phyloP scores from a whole-genome alignment of 768 basidiomycete species.

The Tephrocybe sp. region DNA sequence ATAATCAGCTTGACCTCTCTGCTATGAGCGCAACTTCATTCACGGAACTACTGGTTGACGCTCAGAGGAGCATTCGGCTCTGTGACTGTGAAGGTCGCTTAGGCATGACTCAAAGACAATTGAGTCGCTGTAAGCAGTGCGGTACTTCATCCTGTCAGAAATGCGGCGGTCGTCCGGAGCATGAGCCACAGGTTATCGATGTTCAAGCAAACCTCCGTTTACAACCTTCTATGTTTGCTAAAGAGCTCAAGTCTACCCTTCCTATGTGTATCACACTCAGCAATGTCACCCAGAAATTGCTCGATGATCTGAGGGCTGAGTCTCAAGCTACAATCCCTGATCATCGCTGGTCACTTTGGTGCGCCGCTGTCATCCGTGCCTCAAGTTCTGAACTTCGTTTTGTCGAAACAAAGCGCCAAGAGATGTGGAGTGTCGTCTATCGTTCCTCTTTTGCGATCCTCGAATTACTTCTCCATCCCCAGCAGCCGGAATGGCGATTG shows the following conservation, averaged over 20 bases:
- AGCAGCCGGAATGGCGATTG: slow-evolving; percentile 83
- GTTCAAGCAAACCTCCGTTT: slow-evolving; percentile 53
- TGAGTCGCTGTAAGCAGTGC: slow-evolving; percentile 76
- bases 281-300: slow-evolving; percentile 44
- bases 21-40: slow-evolving; percentile 46
- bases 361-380: slow-evolving; percentile 59
- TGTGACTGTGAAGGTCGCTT: slow-evolving; percentile 91
- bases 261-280: slow-evolving; percentile 81
- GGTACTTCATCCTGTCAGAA: slow-evolving; percentile 75
- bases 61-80: slow-evolving; percentile 69
- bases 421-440: slow-evolving; percentile 82
- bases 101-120: slow-evolving; percentile 63
- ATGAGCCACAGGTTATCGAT: slow-evolving; percentile 64
- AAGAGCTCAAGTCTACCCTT: slow-evolving; percentile 70
- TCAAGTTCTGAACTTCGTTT: slow-evolving; percentile 71
- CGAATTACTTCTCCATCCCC: slow-evolving; percentile 74
- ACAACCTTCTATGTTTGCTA: slow-evolving; percentile 70
- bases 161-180: slow-evolving; percentile 90
- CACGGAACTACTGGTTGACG: slow-evolving; percentile 55
- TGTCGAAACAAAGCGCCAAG: slow-evolving; percentile 81
- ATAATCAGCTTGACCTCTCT: slow-evolving; percentile 69
- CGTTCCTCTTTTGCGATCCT: slow-evolving; percentile 67
- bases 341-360: slow-evolving; percentile 69
- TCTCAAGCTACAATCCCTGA: slow-evolving; percentile 43
- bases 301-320: slow-evolving; percentile 47